Percentiles rank a stretch among this genome's conserved stretches.
phyloP scores from a whole-genome alignment of 257 asterid genomes.

The Solanum sitiens region DNA sequence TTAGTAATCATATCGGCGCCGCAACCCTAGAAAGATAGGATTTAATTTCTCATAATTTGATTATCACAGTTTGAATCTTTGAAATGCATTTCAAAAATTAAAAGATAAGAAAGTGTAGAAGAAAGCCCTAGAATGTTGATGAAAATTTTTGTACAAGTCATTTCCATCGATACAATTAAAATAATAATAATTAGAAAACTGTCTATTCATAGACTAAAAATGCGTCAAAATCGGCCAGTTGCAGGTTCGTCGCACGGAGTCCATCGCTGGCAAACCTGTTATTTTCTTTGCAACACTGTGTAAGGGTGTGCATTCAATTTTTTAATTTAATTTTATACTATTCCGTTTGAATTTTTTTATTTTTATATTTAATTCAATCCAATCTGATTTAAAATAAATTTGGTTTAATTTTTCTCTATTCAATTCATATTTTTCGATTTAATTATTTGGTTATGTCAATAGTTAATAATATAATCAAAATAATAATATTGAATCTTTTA shows the following conservation, averaged over 20 bases:
- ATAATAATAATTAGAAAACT: not conserved
- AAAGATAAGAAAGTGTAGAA: not conserved
- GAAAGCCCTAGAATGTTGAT: not conserved
- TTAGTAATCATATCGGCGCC: not conserved
- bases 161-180: not conserved
- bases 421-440: too few relatives aligned
- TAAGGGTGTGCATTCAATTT: too few relatives aligned
- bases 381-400: too few relatives aligned
- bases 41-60: not conserved
- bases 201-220: not conserved
- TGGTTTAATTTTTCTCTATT: too few relatives aligned
- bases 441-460: too few relatives aligned
- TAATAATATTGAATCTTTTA: too few relatives aligned
- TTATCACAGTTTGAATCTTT: not conserved
- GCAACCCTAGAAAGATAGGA: not conserved
- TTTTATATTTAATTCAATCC: too few relatives aligned
- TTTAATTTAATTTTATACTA: too few relatives aligned
- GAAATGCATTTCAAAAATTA: not conserved
- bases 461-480: too few relatives aligned
- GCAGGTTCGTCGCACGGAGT: not conserved
- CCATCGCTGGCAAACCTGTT: not conserved
- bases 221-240: not conserved
- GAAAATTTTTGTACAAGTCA: not conserved
- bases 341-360: too few relatives aligned
- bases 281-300: not conserved